phyloP scores from a whole-genome alignment of 2,329 filamentous ascomycete species.

The Claviceps pazoutovae region DNA sequence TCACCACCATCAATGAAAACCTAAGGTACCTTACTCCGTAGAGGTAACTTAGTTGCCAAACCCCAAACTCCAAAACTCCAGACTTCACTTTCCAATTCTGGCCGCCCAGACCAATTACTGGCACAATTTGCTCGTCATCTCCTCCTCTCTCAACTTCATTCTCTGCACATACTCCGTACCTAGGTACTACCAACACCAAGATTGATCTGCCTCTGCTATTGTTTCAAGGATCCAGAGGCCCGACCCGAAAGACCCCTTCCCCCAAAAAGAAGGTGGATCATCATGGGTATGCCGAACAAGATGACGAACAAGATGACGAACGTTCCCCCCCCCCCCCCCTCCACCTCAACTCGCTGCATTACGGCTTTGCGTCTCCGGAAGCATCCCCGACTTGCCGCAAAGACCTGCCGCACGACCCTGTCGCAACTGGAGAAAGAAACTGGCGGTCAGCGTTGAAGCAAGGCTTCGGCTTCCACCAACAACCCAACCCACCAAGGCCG shows the following conservation, averaged over 20 bases:
- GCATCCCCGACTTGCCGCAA: constrained; percentile 5
- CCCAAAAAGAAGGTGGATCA: neutral
- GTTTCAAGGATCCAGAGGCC: neutral
- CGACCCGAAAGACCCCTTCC: neutral
- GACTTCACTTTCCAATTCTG: neutral
- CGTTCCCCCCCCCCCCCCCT: too few relatives aligned
- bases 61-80: neutral
- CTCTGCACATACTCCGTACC: neutral
- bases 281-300: too few relatives aligned
- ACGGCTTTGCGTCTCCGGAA: constrained; percentile 3
- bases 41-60: too few relatives aligned
- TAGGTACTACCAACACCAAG: neutral
- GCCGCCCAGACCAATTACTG: neutral
- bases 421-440: neutral
- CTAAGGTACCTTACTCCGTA: too few relatives aligned
- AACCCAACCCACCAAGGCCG: neutral
- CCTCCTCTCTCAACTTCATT: neutral
- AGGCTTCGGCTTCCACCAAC: too few relatives aligned
- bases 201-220: neutral
- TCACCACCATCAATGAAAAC: too few relatives aligned
- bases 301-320: too few relatives aligned
- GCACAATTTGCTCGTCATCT: neutral
- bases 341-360: neutral
- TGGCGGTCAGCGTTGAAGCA: constrained; percentile 7
- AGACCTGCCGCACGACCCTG: too few relatives aligned